A percentile compares a stretch with the other conserved stretches of the same genome.
phyloP scores from a whole-genome alignment of 192 early-diverging fungal species.

The Paraglomus brasilianum region DNA sequence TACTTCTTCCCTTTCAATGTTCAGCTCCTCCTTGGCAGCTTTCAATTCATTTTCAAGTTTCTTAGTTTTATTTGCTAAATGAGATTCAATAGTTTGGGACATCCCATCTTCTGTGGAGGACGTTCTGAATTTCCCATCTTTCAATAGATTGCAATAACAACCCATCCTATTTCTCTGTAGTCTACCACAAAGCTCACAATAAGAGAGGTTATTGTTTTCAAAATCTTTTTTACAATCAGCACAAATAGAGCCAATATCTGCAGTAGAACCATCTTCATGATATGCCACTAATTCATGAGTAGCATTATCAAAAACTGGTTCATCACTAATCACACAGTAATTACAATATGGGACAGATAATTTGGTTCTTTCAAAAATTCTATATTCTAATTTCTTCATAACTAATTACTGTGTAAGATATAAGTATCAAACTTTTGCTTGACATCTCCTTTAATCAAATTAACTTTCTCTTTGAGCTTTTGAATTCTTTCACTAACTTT shows the following conservation, averaged over 20 bases:
- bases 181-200: slow-evolving; percentile 21
- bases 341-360: slow-evolving; percentile 15
- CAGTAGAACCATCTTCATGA: background rate
- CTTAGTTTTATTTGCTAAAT: slow-evolving; percentile 17
- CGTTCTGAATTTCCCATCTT: background rate
- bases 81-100: background rate
- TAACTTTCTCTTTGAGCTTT: slow-evolving; percentile 11
- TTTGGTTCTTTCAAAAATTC: slow-evolving; percentile 15
- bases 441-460: slow-evolving; percentile 11
- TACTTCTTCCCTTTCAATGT: slow-evolving; percentile 9
- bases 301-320: background rate
- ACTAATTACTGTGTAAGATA: slow-evolving; percentile 12
- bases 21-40: slow-evolving; percentile 1
- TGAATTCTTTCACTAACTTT: slow-evolving; percentile 23
- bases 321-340: background rate
- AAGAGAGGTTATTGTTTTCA: slow-evolving; percentile 4
- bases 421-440: slow-evolving; percentile 13
- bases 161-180: background rate
- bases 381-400: slow-evolving; percentile 22
- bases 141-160: slow-evolving; percentile 4
- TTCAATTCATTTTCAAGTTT: slow-evolving; percentile 8
- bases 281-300: slow-evolving; percentile 6
- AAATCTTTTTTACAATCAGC: slow-evolving; percentile 21
- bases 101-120: background rate
- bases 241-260: slow-evolving; percentile 18